Evolutionary conservation across 306 rosid species (phyloP), one percentile per base, ranked within the genome.

Genomic region (Cucumis cinereus): DNA sequence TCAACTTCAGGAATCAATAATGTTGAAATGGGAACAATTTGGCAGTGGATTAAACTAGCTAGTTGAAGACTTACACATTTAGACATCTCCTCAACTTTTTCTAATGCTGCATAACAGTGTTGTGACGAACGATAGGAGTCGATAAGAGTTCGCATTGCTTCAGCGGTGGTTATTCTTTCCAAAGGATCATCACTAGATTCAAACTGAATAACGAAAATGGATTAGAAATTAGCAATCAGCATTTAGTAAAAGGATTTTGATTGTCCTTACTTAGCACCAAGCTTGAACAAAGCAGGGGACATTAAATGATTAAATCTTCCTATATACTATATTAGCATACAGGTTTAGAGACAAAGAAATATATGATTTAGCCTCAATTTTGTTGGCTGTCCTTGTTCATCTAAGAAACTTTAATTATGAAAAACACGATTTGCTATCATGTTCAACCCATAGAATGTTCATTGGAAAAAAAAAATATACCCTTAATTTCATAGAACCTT

Each of bases 401-500:
- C 22, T 28, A 5, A 61, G 20, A 22, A 61, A 60, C 36, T 16
- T 28, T 16, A 60, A 30, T 16, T 61, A 28, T 7, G 3, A 30
- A 62, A 62, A 62, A 17, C 13, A 62, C 4, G 14, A 15, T 62
- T 38, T 36, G 28, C 52, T 10, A 66, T n/a, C 30, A 38, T 24
- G 38, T 22, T n/a, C 4, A 66, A 66, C 17, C 10, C 5, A 24
- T 24, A 24, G 52, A 79, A 52, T 2, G 19, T 47, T 26, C 14
- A 24, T 16, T 55, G 13, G 3, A 56, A 23, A 79, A 60, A 60
- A 33, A 8, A 5, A 7, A 60, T 40, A 23, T 90, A 94, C 99
- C 96, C 87, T 84, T 8, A 90, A 83, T 81, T 92, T 92, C 98
- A 92, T 90, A 78, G 99, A 94, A 73, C 99, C 99, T 78, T 86